These are phyloP conservation scores for Anacardium occidentale DNA, from an alignment of 345 rosid species.

Conservation along the genomic window DNA sequence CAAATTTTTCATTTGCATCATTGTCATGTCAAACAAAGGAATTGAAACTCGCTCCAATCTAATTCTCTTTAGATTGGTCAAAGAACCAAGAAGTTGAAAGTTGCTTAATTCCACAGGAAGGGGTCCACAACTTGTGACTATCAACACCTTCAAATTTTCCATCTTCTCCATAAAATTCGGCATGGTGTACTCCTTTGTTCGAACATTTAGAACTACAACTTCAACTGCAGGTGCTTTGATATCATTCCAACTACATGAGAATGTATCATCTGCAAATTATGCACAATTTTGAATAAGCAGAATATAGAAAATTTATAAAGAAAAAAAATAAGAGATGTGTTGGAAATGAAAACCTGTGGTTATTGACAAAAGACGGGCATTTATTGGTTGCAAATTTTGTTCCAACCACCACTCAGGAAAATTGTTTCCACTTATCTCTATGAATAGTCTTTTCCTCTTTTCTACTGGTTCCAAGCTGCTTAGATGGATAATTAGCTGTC, in stretches of 20 bases:
- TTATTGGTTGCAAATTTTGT: not conserved
- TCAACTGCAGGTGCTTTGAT: slow-evolving; percentile 40
- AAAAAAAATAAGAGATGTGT: not conserved
- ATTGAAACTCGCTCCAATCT: slow-evolving; percentile 41
- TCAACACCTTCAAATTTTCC: slow-evolving; percentile 45
- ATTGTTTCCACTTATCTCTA: slow-evolving; percentile 31
- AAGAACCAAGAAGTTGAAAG: slow-evolving; percentile 28
- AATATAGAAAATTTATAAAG: not conserved
- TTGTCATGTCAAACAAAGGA: slow-evolving; percentile 2
- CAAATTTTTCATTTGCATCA: slow-evolving; percentile 25
- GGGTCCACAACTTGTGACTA: slow-evolving; percentile 32
- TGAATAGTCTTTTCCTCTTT: slow-evolving; percentile 32
- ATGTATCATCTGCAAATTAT: slow-evolving; percentile 40
- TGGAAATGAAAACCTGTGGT: slow-evolving; percentile 21
- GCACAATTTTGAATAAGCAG: not conserved
- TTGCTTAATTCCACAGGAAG: slow-evolving; percentile 33
- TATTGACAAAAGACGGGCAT: not conserved
- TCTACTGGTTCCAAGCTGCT: slow-evolving; percentile 21
- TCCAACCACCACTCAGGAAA: not conserved
- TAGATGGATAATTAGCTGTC: slow-evolving; percentile 39
- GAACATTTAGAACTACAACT: slow-evolving; percentile 43
- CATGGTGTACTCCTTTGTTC: slow-evolving; percentile 29
- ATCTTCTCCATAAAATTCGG: slow-evolving; percentile 45
- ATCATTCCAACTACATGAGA: slow-evolving; percentile 35
- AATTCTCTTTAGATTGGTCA: slow-evolving; percentile 46